Evolutionary conservation across 768 basidiomycete genomes (phyloP).

Genomic region (Arthromyces matolae): DNA sequence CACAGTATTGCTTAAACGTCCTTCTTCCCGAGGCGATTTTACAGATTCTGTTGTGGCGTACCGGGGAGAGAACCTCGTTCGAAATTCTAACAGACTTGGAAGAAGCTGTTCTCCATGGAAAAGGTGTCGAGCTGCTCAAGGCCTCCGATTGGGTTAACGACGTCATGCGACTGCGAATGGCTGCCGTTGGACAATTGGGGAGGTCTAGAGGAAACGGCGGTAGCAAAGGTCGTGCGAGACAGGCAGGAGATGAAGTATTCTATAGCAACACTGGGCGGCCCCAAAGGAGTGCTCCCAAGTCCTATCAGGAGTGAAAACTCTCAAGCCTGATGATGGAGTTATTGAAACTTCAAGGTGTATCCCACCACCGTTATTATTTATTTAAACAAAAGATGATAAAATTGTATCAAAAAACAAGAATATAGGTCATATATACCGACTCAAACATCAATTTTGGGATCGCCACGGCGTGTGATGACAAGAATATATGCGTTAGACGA

Average conservation of each 20-base stretch:
- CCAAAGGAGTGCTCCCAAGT: constrained; percentile 23
- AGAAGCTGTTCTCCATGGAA: constrained; percentile 50
- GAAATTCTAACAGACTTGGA: constrained; percentile 48
- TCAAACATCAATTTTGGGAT: no score
- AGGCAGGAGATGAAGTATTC: background rate
- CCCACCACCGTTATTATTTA: no score
- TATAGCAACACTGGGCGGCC: constrained; percentile 19
- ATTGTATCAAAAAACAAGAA: no score
- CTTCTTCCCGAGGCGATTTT: constrained; percentile 68
- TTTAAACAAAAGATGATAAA: no score
- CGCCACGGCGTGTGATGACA: constrained; percentile 16
- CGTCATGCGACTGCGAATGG: constrained; percentile 41
- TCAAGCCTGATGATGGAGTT: background rate
- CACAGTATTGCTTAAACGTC: constrained; percentile 68
- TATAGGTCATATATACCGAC: no score
- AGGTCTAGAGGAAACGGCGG: constrained; percentile 13
- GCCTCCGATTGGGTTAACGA: constrained; percentile 73
- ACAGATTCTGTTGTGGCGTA: constrained; percentile 73
- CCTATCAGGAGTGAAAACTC: constrained; percentile 22
- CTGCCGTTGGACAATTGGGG: constrained; percentile 25
- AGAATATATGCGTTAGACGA: constrained; percentile 15
- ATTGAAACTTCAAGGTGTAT: background rate
- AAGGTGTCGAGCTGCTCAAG: constrained; percentile 43
- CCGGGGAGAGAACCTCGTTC: constrained; percentile 49
- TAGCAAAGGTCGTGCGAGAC: constrained; percentile 1